Evolutionary conservation across 306 rosid species (phyloP).

Genomic region (Glycine latifolia): DNA sequence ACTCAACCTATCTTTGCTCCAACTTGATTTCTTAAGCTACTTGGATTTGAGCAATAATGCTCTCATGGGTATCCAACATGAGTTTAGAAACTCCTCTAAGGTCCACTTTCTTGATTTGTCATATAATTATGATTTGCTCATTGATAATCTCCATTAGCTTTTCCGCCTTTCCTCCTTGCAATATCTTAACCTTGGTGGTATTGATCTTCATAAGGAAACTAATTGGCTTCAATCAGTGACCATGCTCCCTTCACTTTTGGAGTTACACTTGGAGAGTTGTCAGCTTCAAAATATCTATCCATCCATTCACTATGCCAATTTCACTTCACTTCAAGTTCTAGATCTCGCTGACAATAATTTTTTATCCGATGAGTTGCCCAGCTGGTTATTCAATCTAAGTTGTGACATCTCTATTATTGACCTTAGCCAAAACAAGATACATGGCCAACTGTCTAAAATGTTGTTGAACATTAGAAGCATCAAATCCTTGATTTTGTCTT

Average conservation of each 20-base stretch:
- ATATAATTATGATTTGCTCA: neutral
- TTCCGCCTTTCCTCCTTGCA: neutral
- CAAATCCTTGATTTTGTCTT: neutral
- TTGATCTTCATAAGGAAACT: neutral
- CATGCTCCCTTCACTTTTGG: neutral
- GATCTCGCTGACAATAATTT: conserved; percentile 10
- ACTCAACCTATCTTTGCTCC: neutral
- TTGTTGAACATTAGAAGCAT: conserved; percentile 25
- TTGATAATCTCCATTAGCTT: neutral
- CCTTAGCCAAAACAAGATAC: neutral
- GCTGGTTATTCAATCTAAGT: neutral
- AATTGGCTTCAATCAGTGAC: neutral
- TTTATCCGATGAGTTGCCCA: conserved; percentile 22
- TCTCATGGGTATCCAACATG: neutral
- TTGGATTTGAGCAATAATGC: conserved; percentile 7
- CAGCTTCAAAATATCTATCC: conserved; percentile 37
- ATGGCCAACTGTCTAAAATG: neutral
- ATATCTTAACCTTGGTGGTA: neutral
- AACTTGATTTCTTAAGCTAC: conserved; percentile 1
- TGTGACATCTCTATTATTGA: neutral
- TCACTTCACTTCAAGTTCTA: conserved; percentile 47
- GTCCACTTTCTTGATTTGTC: conserved; percentile 7
- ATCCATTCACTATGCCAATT: conserved; percentile 43
- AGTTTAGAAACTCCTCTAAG: neutral
- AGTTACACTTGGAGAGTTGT: neutral